Percentiles rank a stretch among this genome's conserved stretches.
Conservation (phyloP, 805 yeast genomes). For the Barnettozyma populi region DNA sequence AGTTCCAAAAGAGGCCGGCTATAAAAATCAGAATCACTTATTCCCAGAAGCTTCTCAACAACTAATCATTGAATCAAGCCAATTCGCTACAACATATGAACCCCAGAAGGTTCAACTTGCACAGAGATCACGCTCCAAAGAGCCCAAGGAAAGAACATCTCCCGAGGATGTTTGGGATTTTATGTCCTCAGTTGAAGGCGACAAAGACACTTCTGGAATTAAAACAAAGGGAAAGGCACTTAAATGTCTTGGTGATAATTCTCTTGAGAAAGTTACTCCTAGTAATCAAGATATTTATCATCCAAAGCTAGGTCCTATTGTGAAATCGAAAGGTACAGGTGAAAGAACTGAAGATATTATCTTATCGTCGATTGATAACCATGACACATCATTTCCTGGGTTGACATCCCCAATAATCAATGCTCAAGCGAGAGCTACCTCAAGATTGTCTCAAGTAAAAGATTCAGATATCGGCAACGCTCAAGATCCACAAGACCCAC, state of each 20-base stretch:
- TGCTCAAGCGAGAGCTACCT: constrained; percentile 14
- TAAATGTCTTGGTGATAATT: constrained; percentile 3
- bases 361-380: constrained; percentile 9
- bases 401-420: constrained; percentile 12
- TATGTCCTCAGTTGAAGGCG: constrained; percentile 11
- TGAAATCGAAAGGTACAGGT: not conserved
- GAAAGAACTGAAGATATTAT: not conserved
- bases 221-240: constrained; percentile 8
- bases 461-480: not conserved
- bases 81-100: not conserved
- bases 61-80: constrained; percentile 8
- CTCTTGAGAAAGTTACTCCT: not conserved
- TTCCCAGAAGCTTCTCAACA: constrained; percentile 6
- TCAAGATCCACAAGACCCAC: not conserved
- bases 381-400: constrained; percentile 12
- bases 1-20: not conserved
- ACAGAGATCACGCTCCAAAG: not conserved
- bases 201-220: not conserved
- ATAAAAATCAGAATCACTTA: not conserved
- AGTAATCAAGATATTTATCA: not conserved
- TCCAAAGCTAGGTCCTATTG: not conserved
- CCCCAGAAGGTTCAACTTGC: not conserved
- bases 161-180: constrained; percentile 21
- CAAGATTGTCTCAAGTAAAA: constrained; percentile 4
- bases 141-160: not conserved